Conservation (phyloP, 352 stramenopile genomes). For the Pythium phragmiticola region DNA sequence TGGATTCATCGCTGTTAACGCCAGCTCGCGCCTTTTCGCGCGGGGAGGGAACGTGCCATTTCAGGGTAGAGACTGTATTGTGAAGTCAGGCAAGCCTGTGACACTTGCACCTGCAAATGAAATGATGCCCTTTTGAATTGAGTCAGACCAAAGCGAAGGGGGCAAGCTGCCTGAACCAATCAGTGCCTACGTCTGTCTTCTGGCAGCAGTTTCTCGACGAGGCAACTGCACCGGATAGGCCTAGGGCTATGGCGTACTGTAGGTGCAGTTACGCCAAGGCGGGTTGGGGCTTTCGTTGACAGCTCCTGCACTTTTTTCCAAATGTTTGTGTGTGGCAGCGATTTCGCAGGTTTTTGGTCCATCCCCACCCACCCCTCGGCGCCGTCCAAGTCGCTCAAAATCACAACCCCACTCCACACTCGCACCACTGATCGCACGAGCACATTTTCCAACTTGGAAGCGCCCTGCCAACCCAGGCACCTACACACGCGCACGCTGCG, state of each 20-base stretch:
- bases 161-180: slow-evolving; percentile 22
- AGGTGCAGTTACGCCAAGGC: slow-evolving; percentile 8
- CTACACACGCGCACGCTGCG: background rate
- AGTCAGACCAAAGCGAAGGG: slow-evolving; percentile 32
- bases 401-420: slow-evolving; percentile 26
- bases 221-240: slow-evolving; percentile 23
- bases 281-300: slow-evolving; percentile 27
- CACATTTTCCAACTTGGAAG: slow-evolving; percentile 29
- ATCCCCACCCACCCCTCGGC: slow-evolving; percentile 6
- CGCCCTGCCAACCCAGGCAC: background rate
- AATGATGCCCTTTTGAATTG: slow-evolving; percentile 12
- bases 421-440: slow-evolving; percentile 21
- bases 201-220: slow-evolving; percentile 25
- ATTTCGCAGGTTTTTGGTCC: slow-evolving; percentile 6
- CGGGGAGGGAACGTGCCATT: background rate
- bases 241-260: slow-evolving; percentile 12
- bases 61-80: background rate
- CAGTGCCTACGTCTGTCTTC: slow-evolving; percentile 18
- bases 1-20: slow-evolving; percentile 11
- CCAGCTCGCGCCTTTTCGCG: slow-evolving; percentile 21
- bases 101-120: slow-evolving; percentile 17
- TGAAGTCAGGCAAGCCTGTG: background rate
- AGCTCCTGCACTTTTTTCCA: slow-evolving; percentile 13
- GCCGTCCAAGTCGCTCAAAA: slow-evolving; percentile 14
- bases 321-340: slow-evolving; percentile 17